phyloP scores from a whole-genome alignment of 768 basidiomycete species.

The Stropharia rugosoannulata region DNA sequence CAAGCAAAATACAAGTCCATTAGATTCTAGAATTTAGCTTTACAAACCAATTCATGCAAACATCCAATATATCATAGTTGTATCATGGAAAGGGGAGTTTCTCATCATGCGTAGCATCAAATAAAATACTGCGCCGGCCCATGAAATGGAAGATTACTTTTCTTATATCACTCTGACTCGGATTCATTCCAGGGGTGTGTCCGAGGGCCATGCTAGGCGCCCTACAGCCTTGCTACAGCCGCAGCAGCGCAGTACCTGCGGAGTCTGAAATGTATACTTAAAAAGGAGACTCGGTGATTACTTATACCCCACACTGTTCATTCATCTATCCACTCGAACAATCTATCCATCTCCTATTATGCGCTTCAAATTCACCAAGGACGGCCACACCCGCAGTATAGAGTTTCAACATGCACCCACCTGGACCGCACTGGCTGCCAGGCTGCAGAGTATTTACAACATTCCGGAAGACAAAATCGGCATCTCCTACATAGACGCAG shows the following conservation, averaged over 20 bases:
- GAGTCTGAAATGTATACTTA: constrained; percentile 39
- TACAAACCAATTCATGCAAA: too few relatives aligned
- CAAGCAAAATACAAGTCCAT: too few relatives aligned
- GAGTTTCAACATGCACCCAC: constrained; percentile 49
- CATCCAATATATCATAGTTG: too few relatives aligned
- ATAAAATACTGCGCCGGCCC: too few relatives aligned
- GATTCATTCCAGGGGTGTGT: not conserved
- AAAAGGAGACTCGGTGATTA: constrained; percentile 12
- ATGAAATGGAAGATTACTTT: too few relatives aligned
- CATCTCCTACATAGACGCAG: constrained; percentile 70
- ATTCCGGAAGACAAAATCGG: constrained; percentile 60
- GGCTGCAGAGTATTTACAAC: constrained; percentile 47
- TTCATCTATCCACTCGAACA: constrained; percentile 29
- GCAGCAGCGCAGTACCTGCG: constrained; percentile 21
- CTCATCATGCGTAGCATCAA: too few relatives aligned
- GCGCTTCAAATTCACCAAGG: constrained; percentile 67
- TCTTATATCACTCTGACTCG: not conserved
- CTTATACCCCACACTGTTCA: constrained; percentile 6
- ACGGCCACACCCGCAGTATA: constrained; percentile 60
- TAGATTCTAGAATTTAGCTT: too few relatives aligned
- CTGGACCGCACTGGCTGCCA: constrained; percentile 58
- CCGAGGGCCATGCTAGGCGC: not conserved
- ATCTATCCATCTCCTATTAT: constrained; percentile 28
- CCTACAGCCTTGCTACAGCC: constrained; percentile 1
- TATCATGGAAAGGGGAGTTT: too few relatives aligned